Percentiles rank a stretch among this genome's conserved stretches.
Evolutionary conservation across 371 early-diverging fungal genomes (phyloP).

Genomic region (Circinella minor): DNA sequence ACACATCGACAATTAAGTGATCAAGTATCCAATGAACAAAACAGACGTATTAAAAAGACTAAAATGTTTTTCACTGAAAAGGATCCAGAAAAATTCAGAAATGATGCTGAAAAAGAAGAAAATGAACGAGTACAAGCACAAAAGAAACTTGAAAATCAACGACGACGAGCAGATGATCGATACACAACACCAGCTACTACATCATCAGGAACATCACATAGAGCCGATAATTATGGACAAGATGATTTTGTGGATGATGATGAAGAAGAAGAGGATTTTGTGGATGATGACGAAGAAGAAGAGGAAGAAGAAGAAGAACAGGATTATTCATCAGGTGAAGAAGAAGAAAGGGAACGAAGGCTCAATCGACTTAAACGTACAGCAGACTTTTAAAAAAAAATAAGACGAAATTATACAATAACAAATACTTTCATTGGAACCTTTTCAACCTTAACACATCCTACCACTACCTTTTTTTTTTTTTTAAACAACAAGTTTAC

Average conservation of each 20-base stretch:
- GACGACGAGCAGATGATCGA: slow-evolving; percentile 41
- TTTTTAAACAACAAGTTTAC: no score
- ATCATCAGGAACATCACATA: slow-evolving; percentile 19
- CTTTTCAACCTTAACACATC: neutral
- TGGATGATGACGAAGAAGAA: slow-evolving; percentile 34
- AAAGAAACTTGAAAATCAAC: slow-evolving; percentile 45
- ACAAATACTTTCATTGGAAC: neutral
- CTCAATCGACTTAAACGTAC: slow-evolving; percentile 8
- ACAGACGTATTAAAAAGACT: slow-evolving; percentile 62
- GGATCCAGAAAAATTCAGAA: slow-evolving; percentile 58
- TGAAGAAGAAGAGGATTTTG: slow-evolving; percentile 31
- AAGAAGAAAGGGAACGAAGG: slow-evolving; percentile 17
- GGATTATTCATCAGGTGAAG: slow-evolving; percentile 22
- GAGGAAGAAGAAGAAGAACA: slow-evolving; percentile 42
- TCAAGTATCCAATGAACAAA: slow-evolving; percentile 62
- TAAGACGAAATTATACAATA: no score
- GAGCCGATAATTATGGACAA: slow-evolving; percentile 6
- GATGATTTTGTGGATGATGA: slow-evolving; percentile 45
- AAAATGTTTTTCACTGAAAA: slow-evolving; percentile 68
- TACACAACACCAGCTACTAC: slow-evolving; percentile 30
- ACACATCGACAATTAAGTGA: slow-evolving; percentile 73
- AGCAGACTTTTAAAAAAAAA: neutral
- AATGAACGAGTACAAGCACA: slow-evolving; percentile 53
- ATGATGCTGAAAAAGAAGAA: slow-evolving; percentile 44
- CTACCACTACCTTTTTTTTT: no score